Base-by-base conservation (phyloP, 2,329 filamentous ascomycete species). In the Aspergillus vadensis region DNA sequence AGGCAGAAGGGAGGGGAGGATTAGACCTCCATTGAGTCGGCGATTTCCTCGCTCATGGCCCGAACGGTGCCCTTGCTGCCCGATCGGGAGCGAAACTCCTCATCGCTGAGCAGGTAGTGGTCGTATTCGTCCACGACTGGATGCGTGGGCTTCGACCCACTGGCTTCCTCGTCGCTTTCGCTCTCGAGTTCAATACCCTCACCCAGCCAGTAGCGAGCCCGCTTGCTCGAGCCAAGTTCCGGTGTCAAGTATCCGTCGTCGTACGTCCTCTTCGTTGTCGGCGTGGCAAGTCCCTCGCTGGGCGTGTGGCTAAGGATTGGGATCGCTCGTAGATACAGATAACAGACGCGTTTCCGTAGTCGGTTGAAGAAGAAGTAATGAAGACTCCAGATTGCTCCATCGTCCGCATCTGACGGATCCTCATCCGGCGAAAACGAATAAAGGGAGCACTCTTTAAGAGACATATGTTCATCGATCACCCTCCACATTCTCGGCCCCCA, bases 291-390 rank as follows among this genome's bases (percentile, higher is more conserved):
- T 14, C 66, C 74, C 58, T 81, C 49, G 83, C 89, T 74, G 83
- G 87, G 65, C 82, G 90, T 71, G 90, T 88, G 67, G 89, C 89
- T 60, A 86, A 94, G 72, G 7, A 80, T 79, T n/a, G 79, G 81
- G 49, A 97, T 86, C n/a, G 91, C 93, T 63, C 94, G 89, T 49
- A 97, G 86, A 72, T 97, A 96, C 49, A 99, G 81, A 74, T 99
- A 99, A 62, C 92, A 93, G 17, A 99, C 94, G 44, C 95, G 88
- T 81, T 98, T 98, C 72, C 89, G 85, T 25, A 88, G 83, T 71
- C 94, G 94, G 82, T 96, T 97, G 84, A 97, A 98, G 77, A 98
- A 96, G 81, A 99, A 97, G 77, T 96, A 97, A 76, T 98, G 93
- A 64, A 93, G 84, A 53, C 91, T 92, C 94, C 94, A 99, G 64